These are phyloP conservation scores for Tremella fuciformis DNA, from an alignment of 768 basidiomycete genomes.

Conservation along the genomic window DNA sequence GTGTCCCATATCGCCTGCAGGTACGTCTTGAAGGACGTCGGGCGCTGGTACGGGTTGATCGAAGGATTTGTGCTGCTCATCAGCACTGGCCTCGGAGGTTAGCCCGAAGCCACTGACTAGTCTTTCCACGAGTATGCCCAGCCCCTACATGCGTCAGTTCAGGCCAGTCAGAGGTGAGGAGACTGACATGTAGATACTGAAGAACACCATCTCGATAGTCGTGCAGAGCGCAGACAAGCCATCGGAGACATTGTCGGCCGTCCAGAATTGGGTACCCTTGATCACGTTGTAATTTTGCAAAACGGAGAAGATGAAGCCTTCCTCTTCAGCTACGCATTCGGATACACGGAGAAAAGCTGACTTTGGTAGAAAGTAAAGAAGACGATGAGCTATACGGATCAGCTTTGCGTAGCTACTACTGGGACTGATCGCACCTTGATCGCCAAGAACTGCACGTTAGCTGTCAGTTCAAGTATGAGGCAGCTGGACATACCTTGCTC, in stretches of 20 bases:
- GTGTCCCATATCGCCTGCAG: constrained; percentile 40
- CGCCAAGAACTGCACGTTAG: constrained; percentile 59
- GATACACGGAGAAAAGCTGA: constrained; percentile 54
- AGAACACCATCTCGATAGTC: constrained; percentile 68
- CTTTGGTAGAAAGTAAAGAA: constrained; percentile 87
- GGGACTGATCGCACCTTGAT: constrained; percentile 59
- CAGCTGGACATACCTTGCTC: constrained; percentile 56
- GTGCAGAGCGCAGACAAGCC: constrained; percentile 77
- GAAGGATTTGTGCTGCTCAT: constrained; percentile 16
- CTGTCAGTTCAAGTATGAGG: not conserved
- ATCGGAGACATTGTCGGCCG: constrained; percentile 74
- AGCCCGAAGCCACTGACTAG: constrained; percentile 7
- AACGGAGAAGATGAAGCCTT: constrained; percentile 59
- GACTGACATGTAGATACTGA: constrained; percentile 18
- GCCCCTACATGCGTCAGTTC: constrained; percentile 60
- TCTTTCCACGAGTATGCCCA: constrained; percentile 1
- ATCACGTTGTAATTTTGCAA: constrained; percentile 67
- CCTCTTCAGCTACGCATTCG: not conserved
- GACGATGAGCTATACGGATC: constrained; percentile 55
- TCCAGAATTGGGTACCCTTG: constrained; percentile 75
- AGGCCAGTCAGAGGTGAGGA: not conserved
- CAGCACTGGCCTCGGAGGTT: not conserved
- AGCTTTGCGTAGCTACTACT: no score
- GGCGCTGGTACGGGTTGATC: constrained; percentile 23
- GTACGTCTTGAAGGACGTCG: constrained; percentile 29